These are phyloP conservation scores for Xylaria grammica DNA, from an alignment of 495 filamentous ascomycete genomes.

Conservation along the genomic window DNA sequence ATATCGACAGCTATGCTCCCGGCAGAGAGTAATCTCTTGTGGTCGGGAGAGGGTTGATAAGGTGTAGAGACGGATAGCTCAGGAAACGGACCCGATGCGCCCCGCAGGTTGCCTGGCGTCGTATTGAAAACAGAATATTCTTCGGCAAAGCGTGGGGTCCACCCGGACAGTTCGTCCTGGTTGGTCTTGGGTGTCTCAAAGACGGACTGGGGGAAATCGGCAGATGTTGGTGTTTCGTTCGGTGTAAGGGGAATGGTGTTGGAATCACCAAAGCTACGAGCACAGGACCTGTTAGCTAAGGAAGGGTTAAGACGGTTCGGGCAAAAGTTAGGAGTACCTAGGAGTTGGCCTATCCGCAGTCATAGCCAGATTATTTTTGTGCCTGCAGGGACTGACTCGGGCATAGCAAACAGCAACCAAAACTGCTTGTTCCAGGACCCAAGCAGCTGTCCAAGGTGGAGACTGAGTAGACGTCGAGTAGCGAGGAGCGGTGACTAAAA, in stretches of 20 bases:
- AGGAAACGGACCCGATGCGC: constrained; percentile 45
- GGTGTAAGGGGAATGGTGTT: constrained; percentile 80
- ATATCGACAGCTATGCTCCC: constrained; percentile 51
- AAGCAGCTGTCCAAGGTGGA: constrained; percentile 9
- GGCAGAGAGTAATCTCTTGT: constrained; percentile 48
- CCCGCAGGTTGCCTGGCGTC: constrained; percentile 57
- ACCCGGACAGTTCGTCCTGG: constrained; percentile 53
- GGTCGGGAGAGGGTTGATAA: constrained; percentile 34
- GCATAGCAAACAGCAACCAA: constrained; percentile 20
- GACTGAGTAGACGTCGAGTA: not conserved
- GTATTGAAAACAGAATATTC: constrained; percentile 64
- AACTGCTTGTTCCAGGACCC: constrained; percentile 9
- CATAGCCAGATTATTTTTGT: constrained; percentile 21
- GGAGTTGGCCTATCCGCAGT: constrained; percentile 21
- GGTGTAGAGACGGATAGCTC: constrained; percentile 44
- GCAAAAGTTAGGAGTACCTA: constrained; percentile 14
- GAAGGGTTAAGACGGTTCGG: not conserved
- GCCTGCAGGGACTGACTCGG: constrained; percentile 3
- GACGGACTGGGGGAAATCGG: constrained; percentile 63
- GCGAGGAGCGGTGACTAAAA: not conserved
- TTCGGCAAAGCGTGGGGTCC: constrained; percentile 62
- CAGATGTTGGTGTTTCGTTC: constrained; percentile 72
- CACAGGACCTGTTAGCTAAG: constrained; percentile 3
- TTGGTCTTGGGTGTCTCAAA: constrained; percentile 70
- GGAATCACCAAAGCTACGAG: constrained; percentile 55